A percentile compares a stretch with the other conserved stretches of the same genome.
Evolutionary conservation across 352 stramenopile genomes (phyloP).

Genomic region (Phytophthora vignae): DNA sequence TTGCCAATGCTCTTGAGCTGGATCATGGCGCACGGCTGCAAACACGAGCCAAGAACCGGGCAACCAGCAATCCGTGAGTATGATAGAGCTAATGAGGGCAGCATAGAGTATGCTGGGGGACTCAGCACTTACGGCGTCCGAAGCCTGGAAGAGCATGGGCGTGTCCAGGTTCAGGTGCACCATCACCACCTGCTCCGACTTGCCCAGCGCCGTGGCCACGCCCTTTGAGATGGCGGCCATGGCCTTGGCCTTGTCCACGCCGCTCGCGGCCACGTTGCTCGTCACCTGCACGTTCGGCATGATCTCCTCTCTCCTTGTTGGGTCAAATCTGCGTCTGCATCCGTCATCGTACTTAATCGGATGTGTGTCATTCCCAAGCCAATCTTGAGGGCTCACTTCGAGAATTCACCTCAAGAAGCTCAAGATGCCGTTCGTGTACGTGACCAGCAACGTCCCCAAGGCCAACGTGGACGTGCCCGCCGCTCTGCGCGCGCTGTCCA

Average conservation of each 20-base stretch:
- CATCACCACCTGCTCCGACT: conserved; percentile 68
- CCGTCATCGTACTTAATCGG: background rate
- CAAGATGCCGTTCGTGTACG: conserved; percentile 50
- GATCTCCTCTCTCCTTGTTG: background rate
- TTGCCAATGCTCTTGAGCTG: conserved; percentile 59
- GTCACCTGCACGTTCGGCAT: conserved; percentile 67
- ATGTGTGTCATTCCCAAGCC: background rate
- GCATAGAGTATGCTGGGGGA: background rate
- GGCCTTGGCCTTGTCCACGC: conserved; percentile 38
- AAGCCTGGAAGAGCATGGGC: conserved; percentile 60
- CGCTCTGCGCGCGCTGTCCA: conserved; percentile 44
- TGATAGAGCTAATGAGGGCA: background rate
- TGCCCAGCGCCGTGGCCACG: conserved; percentile 49
- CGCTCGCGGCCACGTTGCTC: conserved; percentile 52
- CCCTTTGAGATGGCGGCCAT: conserved; percentile 55
- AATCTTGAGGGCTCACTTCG: background rate
- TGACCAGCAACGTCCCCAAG: conserved; percentile 53
- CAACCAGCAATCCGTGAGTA: background rate
- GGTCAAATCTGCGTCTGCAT: background rate
- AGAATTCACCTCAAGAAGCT: background rate
- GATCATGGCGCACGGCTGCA: conserved; percentile 68
- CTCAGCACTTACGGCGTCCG: conserved; percentile 50
- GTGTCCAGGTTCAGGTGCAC: conserved; percentile 61
- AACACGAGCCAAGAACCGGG: background rate
- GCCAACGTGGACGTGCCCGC: conserved; percentile 40